These are phyloP conservation scores for Boletus coccyginus DNA, from an alignment of 768 basidiomycete species.

Conservation along the genomic window DNA sequence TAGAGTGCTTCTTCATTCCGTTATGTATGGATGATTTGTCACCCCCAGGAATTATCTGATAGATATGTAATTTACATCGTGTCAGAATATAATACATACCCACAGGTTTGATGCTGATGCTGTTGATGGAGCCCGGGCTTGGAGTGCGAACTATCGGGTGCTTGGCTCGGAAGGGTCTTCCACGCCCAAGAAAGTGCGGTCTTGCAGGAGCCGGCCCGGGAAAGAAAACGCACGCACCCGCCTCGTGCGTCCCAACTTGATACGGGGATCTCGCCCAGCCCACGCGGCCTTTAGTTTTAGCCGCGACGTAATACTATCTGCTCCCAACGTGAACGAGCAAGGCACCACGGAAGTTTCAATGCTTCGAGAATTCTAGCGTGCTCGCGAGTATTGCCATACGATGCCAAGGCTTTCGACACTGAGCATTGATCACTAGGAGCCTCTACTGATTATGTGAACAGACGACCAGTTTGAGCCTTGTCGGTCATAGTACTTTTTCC, in stretches of 20 bases:
- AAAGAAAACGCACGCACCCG: background rate
- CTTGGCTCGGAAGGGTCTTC: background rate
- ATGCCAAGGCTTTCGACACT: background rate
- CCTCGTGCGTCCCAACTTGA: constrained; percentile 1
- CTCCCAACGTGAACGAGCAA: background rate
- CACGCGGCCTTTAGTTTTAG: constrained; percentile 2
- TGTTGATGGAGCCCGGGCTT: background rate
- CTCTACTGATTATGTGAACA: constrained; percentile 17
- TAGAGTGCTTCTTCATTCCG: constrained; percentile 16
- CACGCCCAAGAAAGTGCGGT: background rate
- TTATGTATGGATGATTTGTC: constrained; percentile 28
- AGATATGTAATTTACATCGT: constrained; percentile 30
- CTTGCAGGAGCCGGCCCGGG: background rate
- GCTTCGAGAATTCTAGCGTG: background rate
- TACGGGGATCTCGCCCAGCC: background rate
- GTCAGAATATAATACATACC: constrained; percentile 8
- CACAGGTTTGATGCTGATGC: no score
- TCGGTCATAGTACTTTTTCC: background rate
- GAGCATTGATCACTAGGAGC: background rate
- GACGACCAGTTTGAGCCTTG: background rate
- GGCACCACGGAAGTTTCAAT: background rate
- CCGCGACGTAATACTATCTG: background rate
- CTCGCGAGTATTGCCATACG: background rate
- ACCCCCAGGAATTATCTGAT: constrained; percentile 22
- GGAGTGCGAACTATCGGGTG: background rate